A percentile compares a stretch with the other conserved stretches of the same genome.
These are phyloP conservation scores for Solanum chmielewskii DNA, from an alignment of 257 asterid genomes.

Conservation along the genomic window DNA sequence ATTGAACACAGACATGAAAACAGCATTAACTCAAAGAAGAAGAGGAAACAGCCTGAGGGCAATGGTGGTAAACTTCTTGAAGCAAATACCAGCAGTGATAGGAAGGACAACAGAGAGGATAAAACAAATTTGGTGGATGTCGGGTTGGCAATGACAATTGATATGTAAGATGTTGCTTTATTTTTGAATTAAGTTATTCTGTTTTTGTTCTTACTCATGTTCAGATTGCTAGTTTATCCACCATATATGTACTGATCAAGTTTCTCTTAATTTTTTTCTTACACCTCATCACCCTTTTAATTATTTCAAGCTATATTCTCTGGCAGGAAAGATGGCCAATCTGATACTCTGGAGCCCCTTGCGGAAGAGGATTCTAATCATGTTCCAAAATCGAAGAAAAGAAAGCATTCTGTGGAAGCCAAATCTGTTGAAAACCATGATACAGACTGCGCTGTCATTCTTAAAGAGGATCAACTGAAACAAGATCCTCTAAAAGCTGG, in stretches of 20 bases:
- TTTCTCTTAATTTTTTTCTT: neutral
- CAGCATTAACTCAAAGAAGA: conserved; percentile 26
- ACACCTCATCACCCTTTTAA: neutral
- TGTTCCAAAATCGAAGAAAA: conserved; percentile 40
- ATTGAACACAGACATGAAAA: conserved; percentile 11
- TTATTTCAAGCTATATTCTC: neutral
- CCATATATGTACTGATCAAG: neutral
- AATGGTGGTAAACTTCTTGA: conserved; percentile 15
- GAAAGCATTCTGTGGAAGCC: conserved; percentile 26
- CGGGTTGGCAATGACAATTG: neutral
- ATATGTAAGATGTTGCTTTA: conserved; percentile 25
- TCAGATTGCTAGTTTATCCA: neutral
- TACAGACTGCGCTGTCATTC: neutral
- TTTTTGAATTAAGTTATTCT: neutral
- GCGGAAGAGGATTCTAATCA: conserved; percentile 18
- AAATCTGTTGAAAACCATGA: conserved; percentile 6
- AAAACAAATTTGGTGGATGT: conserved; percentile 21
- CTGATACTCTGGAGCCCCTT: neutral
- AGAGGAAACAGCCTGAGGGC: conserved; percentile 36
- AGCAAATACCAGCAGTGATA: conserved; percentile 9
- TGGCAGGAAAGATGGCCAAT: conserved; percentile 24
- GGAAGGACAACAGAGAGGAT: conserved; percentile 8
- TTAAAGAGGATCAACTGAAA: conserved; percentile 15
- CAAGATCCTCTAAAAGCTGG: conserved; percentile 18
- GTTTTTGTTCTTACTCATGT: neutral